Conservation (phyloP, 805 yeast species). For the Scheffersomyces coipomensis region DNA sequence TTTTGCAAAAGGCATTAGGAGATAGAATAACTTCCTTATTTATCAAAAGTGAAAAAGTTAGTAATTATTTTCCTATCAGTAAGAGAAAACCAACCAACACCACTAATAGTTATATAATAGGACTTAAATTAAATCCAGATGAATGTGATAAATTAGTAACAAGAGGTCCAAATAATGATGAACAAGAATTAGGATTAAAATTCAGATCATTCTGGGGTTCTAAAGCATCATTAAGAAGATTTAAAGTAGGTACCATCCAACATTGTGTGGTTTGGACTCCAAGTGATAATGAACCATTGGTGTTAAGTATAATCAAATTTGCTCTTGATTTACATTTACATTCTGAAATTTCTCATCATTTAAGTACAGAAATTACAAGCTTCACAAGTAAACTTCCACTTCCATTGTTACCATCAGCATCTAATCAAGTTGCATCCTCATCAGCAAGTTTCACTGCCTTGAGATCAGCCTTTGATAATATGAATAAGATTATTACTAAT, state of each 20-base stretch:
- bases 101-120: conserved; percentile 44
- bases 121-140: conserved; percentile 65
- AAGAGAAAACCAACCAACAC: conserved; percentile 53
- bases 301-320: conserved; percentile 62
- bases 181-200: conserved; percentile 51
- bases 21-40: conserved; percentile 41
- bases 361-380: conserved; percentile 37
- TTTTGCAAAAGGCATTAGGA: conserved; percentile 58
- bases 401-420: conserved; percentile 58
- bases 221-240: conserved; percentile 81
- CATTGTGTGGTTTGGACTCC: conserved; percentile 89
- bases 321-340: conserved; percentile 63
- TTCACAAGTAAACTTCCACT: conserved; percentile 56
- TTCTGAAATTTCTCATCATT: conserved; percentile 34
- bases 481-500: conserved; percentile 46
- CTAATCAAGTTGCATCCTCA: conserved; percentile 48
- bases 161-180: conserved; percentile 73
- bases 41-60: conserved; percentile 24
- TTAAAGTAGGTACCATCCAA: conserved; percentile 86
- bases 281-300: conserved; percentile 55
- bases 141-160: conserved; percentile 82
- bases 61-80: conserved; percentile 35
- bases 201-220: conserved; percentile 90
- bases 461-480: conserved; percentile 46
- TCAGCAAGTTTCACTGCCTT: conserved; percentile 28